phyloP scores from a whole-genome alignment of 192 early-diverging fungal genomes.

The Entomortierella chlamydospora region DNA sequence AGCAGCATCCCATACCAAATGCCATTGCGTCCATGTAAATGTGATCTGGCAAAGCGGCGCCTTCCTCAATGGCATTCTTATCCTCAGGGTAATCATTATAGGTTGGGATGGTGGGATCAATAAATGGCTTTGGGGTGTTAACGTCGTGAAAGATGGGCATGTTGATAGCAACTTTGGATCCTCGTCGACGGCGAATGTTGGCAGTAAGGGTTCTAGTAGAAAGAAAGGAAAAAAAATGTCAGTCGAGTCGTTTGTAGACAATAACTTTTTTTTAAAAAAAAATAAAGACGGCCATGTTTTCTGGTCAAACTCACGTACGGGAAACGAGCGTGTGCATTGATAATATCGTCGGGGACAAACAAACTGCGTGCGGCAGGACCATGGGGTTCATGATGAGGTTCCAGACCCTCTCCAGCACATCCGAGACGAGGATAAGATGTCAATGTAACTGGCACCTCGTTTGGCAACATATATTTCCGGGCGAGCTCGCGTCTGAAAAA shows the following conservation, averaged over 20 bases:
- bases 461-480: constrained; percentile 64
- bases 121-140: constrained; percentile 91
- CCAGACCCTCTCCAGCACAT: constrained; percentile 75
- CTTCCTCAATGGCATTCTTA: constrained; percentile 75
- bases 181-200: constrained; percentile 94
- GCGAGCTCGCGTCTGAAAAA: constrained; percentile 75
- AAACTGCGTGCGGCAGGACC: constrained; percentile 81
- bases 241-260: background rate
- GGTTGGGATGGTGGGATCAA: constrained; percentile 77
- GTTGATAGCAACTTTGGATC: constrained; percentile 95
- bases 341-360: constrained; percentile 94
- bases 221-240: constrained; percentile 7
- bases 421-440: constrained; percentile 95
- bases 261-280: too few relatives aligned
- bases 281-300: too few relatives aligned
- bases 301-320: constrained; percentile 58
- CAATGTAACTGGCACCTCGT: constrained; percentile 85
- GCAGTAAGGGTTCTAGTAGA: constrained; percentile 79
- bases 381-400: constrained; percentile 75
- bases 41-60: constrained; percentile 85
- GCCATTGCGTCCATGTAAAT: constrained; percentile 99
- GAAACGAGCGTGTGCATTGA: constrained; percentile 95
- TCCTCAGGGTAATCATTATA: constrained; percentile 74
- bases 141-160: constrained; percentile 94
- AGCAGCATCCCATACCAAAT: constrained; percentile 99